Conservation (phyloP, 1,284 basidiomycete species). For the Porogramme epimiltina region DNA sequence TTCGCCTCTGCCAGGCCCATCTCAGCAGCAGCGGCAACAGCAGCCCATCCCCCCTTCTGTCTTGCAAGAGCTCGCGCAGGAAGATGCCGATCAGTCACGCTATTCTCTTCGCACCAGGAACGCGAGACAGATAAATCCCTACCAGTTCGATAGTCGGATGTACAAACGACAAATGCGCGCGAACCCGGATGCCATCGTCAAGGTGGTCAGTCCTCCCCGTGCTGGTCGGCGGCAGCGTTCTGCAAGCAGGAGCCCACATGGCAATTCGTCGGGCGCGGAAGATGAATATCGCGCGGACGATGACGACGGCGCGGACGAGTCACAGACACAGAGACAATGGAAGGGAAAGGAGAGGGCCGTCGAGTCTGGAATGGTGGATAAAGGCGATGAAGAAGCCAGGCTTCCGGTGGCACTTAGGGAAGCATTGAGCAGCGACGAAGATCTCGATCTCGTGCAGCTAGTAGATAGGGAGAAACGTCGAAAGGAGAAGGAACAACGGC, state of each 20-base stretch:
- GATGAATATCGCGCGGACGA: slow-evolving; percentile 17
- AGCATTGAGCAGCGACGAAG: slow-evolving; percentile 18
- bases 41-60: too few relatives aligned
- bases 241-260: slow-evolving; percentile 1
- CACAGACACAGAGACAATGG: slow-evolving; percentile 8
- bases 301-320: slow-evolving; percentile 14
- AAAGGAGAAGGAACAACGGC: slow-evolving; percentile 12
- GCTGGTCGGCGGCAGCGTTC: slow-evolving; percentile 14
- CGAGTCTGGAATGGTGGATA: background rate
- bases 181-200: slow-evolving; percentile 31
- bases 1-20: background rate
- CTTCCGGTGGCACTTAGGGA: slow-evolving; percentile 14
- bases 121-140: slow-evolving; percentile 27
- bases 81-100: slow-evolving; percentile 15
- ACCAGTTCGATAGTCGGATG: slow-evolving; percentile 24
- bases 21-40: background rate
- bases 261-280: slow-evolving; percentile 15
- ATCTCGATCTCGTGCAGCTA: slow-evolving; percentile 6
- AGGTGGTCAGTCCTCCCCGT: slow-evolving; percentile 22
- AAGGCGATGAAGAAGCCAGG: slow-evolving; percentile 1
- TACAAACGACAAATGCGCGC: slow-evolving; percentile 29
- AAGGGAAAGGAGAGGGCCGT: slow-evolving; percentile 8
- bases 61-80: background rate
- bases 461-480: slow-evolving; percentile 1
- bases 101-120: slow-evolving; percentile 29